Percentiles rank a stretch among this genome's conserved stretches.
Conservation (phyloP, 108 stramenopile genomes). For the Chaetoceros tenuissimus region DNA sequence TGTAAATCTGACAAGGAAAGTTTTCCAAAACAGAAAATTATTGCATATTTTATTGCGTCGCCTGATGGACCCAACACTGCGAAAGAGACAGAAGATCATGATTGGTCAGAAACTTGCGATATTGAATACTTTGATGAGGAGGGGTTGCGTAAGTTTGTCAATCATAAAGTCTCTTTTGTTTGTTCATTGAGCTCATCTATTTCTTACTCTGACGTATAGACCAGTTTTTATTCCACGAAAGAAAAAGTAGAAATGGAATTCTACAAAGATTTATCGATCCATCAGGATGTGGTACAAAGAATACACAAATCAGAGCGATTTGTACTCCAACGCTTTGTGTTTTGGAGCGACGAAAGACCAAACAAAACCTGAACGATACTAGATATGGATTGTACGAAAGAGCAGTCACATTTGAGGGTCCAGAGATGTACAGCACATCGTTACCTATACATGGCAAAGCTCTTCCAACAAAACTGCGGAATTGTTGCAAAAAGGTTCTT, state of each 20-base stretch:
- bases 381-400: slow-evolving; percentile 75
- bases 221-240: no score
- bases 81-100: slow-evolving; percentile 11
- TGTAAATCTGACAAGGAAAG: slow-evolving; percentile 7
- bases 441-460: slow-evolving; percentile 61
- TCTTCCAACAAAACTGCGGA: slow-evolving; percentile 48
- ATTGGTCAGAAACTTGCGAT: slow-evolving; percentile 19
- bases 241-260: slow-evolving; percentile 68
- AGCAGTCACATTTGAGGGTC: slow-evolving; percentile 77
- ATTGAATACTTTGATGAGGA: slow-evolving; percentile 79
- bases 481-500: slow-evolving; percentile 64
- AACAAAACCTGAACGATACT: slow-evolving; percentile 54
- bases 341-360: slow-evolving; percentile 66
- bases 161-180: background rate
- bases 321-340: slow-evolving; percentile 83
- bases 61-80: slow-evolving; percentile 9
- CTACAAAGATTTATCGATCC: slow-evolving; percentile 77
- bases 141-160: slow-evolving; percentile 22
- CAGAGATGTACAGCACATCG: slow-evolving; percentile 57
- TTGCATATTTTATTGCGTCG: slow-evolving; percentile 67
- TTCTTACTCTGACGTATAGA: no score
- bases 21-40: slow-evolving; percentile 34
- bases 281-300: slow-evolving; percentile 34
- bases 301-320: slow-evolving; percentile 51
- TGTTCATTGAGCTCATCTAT: no score